phyloP scores from a whole-genome alignment of 306 rosid species.

The Coriaria nepalensis region DNA sequence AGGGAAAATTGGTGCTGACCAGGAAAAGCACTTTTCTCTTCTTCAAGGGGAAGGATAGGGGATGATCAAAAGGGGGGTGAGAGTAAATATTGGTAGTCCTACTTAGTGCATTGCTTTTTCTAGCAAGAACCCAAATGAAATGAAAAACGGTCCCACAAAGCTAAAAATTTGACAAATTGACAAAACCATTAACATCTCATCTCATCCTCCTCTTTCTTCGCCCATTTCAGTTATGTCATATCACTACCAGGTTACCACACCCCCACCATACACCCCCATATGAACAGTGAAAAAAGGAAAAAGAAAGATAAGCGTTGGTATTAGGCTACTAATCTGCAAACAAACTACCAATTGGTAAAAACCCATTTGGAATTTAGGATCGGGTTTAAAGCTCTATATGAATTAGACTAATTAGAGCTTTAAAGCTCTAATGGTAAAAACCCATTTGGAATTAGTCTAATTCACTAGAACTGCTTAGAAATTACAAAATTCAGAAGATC shows the following conservation, averaged over 20 bases:
- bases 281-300: conserved; percentile 10
- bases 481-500: too few relatives aligned
- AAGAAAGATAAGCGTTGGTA: conserved; percentile 4
- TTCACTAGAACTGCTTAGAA: too few relatives aligned
- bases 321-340: background rate
- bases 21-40: conserved; percentile 26
- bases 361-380: too few relatives aligned
- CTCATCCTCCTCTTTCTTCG: too few relatives aligned
- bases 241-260: conserved; percentile 8
- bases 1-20: too few relatives aligned
- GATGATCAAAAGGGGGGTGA: conserved; percentile 24
- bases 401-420: too few relatives aligned
- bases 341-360: too few relatives aligned
- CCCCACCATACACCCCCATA: conserved; percentile 21
- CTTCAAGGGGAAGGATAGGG: background rate
- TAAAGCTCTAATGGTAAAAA: too few relatives aligned
- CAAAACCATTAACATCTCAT: conserved; percentile 10
- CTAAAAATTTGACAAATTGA: background rate
- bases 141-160: conserved; percentile 23
- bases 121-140: conserved; percentile 20
- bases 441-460: too few relatives aligned
- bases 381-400: too few relatives aligned
- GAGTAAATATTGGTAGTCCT: background rate
- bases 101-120: conserved; percentile 20
- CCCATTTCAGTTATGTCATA: conserved; percentile 29